Base-by-base conservation (phyloP, 2,329 filamentous ascomycete species). In the Pezicula carpinea region DNA sequence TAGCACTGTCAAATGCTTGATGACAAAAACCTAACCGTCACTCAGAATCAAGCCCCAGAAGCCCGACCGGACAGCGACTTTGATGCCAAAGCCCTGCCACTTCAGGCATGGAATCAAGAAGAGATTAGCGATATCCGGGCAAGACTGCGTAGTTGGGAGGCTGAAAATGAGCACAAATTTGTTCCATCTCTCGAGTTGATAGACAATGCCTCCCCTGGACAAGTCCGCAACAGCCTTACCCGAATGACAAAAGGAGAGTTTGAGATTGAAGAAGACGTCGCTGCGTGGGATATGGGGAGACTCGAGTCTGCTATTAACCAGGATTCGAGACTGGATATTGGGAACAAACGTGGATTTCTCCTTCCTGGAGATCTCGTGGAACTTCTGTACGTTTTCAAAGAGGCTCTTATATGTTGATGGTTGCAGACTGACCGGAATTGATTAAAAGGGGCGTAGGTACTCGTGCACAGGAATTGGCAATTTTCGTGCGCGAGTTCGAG, bases 321-420 rank as follows among this genome's bases (percentile, higher is more conserved):
- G 34, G 72, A 72, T 32, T 74, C 77, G 51, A 63, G 77, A n/a
- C 70, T 76, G 10, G 73, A 78, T 53, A 48, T 63, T 53, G 60
- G 62, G 6, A 45, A 48, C 18, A 51, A 46, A 29, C 56, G 62
- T 13, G 53, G 47, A 33, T 66, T 63, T 39, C 49, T 66, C 11
- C 41, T 62, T 21, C 57, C 59, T 29, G 63, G 63, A 23, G 63
- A 66, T 49, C 53, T 66, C 31, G 63, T 66, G 32, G 63, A 63
- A 46, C 39, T 65, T 13, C 26, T 40, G 59, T 64, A 57, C 43
- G 35, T 45, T 26, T 31, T 39, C n/a, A 17, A 8, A 38, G 15
- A 38, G 15, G 15, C 33, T 29, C 22, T n/a, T 22, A 29, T 41
- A 29, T 42, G n/a, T 13, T 11, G 17, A 36, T 21, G 13, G 15